Base-by-base conservation (phyloP, 345 rosid species). In the Capsella bursapastoris region DNA sequence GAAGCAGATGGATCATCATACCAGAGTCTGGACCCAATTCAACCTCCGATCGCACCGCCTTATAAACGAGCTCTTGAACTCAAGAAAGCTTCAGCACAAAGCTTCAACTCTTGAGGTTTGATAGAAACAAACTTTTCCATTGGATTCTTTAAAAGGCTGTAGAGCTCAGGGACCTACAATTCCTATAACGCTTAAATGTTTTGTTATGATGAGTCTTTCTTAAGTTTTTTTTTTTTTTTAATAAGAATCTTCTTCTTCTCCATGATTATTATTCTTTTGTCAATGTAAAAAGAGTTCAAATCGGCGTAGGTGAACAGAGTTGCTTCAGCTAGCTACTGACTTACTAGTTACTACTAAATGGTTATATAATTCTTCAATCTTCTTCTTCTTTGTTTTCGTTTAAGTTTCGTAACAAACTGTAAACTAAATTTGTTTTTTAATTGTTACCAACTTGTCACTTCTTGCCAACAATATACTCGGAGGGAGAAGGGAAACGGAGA, bases 11-110 rank as follows among this genome's bases (percentile, higher is more conserved):
- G 87, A 3, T 92, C 97, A 13, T 78, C 77, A 8, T 85, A 89
- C 81, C 88, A 84, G 84, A 89, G 93, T 78, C 76, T 95, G 81
- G 92, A 90, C 79, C 97, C 97, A 49, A 86, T 95, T 51, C 98
- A 95, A 57, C 92, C 97, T 15, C 97, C 99, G 8, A 89, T 90
- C 45, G 97, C 97, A 10, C 99, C 98, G 3, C 97, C 97, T 70
- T 90, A 90, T 63, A 85, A 86, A 84, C 81, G 94, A 80, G 97
- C 96, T 47, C 93, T 92, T 65, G 93, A 90, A 73, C 75, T 90
- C 86, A 95, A 92, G 87, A 92, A 95, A 80, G 93, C 97, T 77
- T 84, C 92, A 51, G 78, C 75, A 81, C 82, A 92, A 79, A 64
- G 91, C 64, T 29, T 77, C 29, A 66, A 67, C 80, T 34, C 80